Evolutionary conservation across 768 basidiomycete genomes (phyloP).

Genomic region (Clitopilus passeckerianus): DNA sequence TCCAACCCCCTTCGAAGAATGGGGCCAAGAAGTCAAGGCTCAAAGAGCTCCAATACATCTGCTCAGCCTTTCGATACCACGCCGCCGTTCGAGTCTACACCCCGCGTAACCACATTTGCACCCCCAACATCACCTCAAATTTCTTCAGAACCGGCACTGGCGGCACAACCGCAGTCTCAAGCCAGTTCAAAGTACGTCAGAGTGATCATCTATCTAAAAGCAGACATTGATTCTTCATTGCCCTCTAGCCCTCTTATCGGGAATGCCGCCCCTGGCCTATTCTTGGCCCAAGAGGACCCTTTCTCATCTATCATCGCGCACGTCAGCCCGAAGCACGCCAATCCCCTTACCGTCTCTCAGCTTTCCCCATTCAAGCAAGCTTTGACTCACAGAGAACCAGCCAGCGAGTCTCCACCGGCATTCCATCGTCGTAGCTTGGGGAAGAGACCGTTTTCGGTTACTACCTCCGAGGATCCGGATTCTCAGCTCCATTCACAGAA

Average conservation of each 20-base stretch:
- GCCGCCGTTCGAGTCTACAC: not conserved
- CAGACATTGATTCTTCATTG: not conserved
- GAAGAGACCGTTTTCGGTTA: not conserved
- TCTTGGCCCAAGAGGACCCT: not conserved
- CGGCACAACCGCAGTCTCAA: not conserved
- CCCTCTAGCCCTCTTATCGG: not conserved
- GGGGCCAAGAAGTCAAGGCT: no score
- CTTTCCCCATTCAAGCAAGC: constrained; percentile 36
- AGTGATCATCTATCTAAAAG: not conserved
- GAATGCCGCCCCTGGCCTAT: not conserved
- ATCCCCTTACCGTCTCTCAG: constrained; percentile 42
- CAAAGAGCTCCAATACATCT: no score
- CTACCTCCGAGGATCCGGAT: not conserved
- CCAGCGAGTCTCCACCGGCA: not conserved
- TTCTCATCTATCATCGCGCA: not conserved
- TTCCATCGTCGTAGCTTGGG: not conserved
- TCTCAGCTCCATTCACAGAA: not conserved
- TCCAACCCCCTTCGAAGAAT: not conserved
- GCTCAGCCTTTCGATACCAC: not conserved
- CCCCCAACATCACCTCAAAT: not conserved
- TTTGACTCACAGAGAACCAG: not conserved
- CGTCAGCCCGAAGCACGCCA: constrained; percentile 3
- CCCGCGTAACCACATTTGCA: not conserved
- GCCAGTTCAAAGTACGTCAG: not conserved
- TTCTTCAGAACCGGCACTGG: not conserved